These are phyloP conservation scores for Desmodesmus armatus DNA, from an alignment of 139 green algal genomes.

Conservation along the genomic window DNA sequence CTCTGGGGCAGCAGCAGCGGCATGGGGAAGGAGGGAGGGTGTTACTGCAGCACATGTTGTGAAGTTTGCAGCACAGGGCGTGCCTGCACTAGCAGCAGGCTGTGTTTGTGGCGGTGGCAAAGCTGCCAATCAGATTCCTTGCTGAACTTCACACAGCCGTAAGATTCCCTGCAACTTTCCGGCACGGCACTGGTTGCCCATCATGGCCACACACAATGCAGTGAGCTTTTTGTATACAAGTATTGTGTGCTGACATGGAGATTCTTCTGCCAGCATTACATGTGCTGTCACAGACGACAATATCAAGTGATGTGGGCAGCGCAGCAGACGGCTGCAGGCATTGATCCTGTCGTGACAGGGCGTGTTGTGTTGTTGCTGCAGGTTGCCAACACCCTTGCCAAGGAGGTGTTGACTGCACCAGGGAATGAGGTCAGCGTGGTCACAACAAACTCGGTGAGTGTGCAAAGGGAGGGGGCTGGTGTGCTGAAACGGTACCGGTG, in stretches of 20 bases:
- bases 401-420: constrained; percentile 74
- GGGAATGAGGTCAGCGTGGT: constrained; percentile 85
- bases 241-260: no score
- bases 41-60: background rate
- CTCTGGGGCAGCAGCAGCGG: background rate
- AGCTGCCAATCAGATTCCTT: background rate
- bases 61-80: background rate
- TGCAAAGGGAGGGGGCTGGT: background rate
- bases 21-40: background rate
- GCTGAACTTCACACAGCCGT: background rate
- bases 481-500: no score
- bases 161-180: background rate
- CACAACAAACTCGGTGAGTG: constrained; percentile 64
- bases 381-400: constrained; percentile 65
- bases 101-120: background rate
- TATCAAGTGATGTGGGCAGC: no score
- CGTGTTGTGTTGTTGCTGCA: constrained; percentile 46
- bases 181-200: background rate
- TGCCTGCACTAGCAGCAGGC: background rate
- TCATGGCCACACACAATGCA: no score
- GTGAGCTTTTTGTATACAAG: no score
- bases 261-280: no score
- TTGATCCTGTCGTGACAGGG: no score
- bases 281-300: no score
- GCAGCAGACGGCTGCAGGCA: no score